A percentile compares a stretch with the other conserved stretches of the same genome.
Evolutionary conservation across 306 rosid genomes (phyloP).

Genomic region (Alnus glutinosa): DNA sequence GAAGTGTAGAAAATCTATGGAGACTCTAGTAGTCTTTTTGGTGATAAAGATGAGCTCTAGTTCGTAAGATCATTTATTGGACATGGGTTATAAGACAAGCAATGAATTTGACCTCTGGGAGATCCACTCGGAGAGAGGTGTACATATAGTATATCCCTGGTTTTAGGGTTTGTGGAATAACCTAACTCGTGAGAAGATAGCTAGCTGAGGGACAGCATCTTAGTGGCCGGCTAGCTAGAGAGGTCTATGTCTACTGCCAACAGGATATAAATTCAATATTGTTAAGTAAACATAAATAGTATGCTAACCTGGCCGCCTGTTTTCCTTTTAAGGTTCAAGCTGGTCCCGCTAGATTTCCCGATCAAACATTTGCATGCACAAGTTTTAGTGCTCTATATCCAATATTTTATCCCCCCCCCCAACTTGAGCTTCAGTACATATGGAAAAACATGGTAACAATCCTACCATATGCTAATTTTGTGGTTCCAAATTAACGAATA

Average conservation of each 20-base stretch:
- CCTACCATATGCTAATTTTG: slow-evolving; percentile 6
- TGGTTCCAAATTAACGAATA: slow-evolving; percentile 29
- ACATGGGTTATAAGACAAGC: too few relatives aligned
- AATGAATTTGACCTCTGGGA: too few relatives aligned
- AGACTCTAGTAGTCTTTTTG: too few relatives aligned
- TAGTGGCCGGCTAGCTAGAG: neutral
- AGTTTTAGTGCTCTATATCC: slow-evolving; percentile 20
- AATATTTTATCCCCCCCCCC: neutral
- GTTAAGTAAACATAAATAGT: neutral
- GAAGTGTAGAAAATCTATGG: too few relatives aligned
- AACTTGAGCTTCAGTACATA: neutral
- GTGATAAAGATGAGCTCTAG: too few relatives aligned
- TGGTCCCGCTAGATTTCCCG: neutral
- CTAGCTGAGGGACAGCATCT: neutral
- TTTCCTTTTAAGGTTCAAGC: neutral
- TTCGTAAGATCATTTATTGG: too few relatives aligned
- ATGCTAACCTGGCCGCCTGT: slow-evolving; percentile 7
- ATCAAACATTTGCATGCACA: slow-evolving; percentile 28
- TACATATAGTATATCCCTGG: too few relatives aligned
- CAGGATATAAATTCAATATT: slow-evolving; percentile 12
- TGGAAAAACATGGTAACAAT: slow-evolving; percentile 17
- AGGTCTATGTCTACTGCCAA: slow-evolving; percentile 30
- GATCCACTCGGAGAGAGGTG: too few relatives aligned
- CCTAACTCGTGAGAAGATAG: too few relatives aligned
- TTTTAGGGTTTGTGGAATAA: too few relatives aligned